Percentiles rank a stretch among this genome's conserved stretches.
Conservation (phyloP, 805 yeast species). For the Candida jianshihensis region DNA sequence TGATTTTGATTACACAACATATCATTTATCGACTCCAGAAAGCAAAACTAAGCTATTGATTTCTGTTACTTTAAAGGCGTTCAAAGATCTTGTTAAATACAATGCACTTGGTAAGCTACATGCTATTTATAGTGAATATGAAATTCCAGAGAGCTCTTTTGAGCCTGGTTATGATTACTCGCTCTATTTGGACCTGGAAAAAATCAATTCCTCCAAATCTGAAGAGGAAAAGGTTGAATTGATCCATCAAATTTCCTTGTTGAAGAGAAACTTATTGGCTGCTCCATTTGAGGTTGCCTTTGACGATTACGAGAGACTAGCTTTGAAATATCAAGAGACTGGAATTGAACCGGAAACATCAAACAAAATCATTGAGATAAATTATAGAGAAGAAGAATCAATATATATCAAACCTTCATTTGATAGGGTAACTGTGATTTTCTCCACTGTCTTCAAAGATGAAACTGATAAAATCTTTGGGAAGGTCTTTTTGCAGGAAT, state of each 20-base stretch:
- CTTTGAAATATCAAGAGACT: conserved; percentile 22
- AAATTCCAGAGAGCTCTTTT: conserved; percentile 25
- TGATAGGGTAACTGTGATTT: conserved; percentile 94
- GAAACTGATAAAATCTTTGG: conserved; percentile 93
- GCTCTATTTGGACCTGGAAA: conserved; percentile 53
- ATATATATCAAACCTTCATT: conserved; percentile 86
- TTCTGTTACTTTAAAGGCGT: conserved; percentile 70
- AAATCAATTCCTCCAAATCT: conserved; percentile 26
- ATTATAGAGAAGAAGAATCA: conserved; percentile 90
- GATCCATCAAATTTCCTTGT: conserved; percentile 58
- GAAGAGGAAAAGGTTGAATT: conserved; percentile 46
- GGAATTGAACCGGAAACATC: conserved; percentile 20
- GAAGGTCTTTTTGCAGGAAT: conserved; percentile 85
- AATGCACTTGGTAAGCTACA: conserved; percentile 53
- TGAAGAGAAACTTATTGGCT: conserved; percentile 84
- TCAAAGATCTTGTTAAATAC: conserved; percentile 62
- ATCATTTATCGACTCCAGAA: conserved; percentile 86
- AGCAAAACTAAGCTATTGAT: conserved; percentile 57
- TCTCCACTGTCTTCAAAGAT: conserved; percentile 90
- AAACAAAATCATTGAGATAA: conserved; percentile 33
- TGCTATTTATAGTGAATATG: conserved; percentile 40
- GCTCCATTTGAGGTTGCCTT: conserved; percentile 91
- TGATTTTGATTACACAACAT: conserved; percentile 94
- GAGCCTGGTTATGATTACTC: conserved; percentile 85
- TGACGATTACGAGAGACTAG: conserved; percentile 61